Evolutionary conservation across 805 yeast species (phyloP).

Genomic region (Yarrowia sp.): DNA sequence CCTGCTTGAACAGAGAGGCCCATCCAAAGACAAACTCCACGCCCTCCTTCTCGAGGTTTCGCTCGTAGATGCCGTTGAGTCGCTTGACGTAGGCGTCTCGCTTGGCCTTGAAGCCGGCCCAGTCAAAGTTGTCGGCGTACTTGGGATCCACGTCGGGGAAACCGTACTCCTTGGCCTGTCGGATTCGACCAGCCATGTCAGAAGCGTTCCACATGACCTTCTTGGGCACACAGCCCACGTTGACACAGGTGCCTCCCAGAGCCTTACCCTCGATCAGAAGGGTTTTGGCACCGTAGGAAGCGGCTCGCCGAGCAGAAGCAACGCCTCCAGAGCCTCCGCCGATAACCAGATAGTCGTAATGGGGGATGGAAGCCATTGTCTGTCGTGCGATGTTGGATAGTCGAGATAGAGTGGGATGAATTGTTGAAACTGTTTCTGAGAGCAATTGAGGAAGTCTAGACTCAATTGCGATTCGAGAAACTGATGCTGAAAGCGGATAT

Average conservation of each 20-base stretch:
- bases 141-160: slow-evolving; percentile 56
- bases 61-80: slow-evolving; percentile 88
- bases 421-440: neutral
- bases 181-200: slow-evolving; percentile 73
- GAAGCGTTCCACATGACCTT: slow-evolving; percentile 98
- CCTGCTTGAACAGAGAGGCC: slow-evolving; percentile 63
- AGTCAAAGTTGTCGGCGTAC: slow-evolving; percentile 64
- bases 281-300: slow-evolving; percentile 82
- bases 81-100: slow-evolving; percentile 88
- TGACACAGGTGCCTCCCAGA: slow-evolving; percentile 98
- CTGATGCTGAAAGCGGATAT: too few species aligned
- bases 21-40: slow-evolving; percentile 84
- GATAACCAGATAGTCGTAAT: slow-evolving; percentile 87
- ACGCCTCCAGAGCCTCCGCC: slow-evolving; percentile 99
- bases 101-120: slow-evolving; percentile 77
- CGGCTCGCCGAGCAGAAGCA: slow-evolving; percentile 97
- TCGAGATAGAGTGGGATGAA: slow-evolving; percentile 4
- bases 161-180: slow-evolving; percentile 80
- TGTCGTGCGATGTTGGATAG: slow-evolving; percentile 25
- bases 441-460: neutral
- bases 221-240: slow-evolving; percentile 99
- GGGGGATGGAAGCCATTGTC: slow-evolving; percentile 50
- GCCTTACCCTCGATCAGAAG: slow-evolving; percentile 72
- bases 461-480: neutral
- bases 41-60: slow-evolving; percentile 81